Evolutionary conservation across 495 filamentous ascomycete species (phyloP), one percentile per base, ranked within the genome.

Genomic region (Penicillium odoratum): DNA sequence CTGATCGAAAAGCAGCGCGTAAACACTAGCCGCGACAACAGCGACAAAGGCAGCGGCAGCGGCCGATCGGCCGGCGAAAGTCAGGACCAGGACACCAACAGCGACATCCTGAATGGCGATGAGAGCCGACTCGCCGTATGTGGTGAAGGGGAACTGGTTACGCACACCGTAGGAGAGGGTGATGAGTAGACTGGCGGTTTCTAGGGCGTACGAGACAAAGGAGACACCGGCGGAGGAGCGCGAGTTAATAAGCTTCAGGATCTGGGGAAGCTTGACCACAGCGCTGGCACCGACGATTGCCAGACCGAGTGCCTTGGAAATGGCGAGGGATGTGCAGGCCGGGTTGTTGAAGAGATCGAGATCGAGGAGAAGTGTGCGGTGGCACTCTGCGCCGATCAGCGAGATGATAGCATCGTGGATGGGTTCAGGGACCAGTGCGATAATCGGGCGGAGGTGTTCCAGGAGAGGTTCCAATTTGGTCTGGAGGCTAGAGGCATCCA

Each of bases 261-360:
- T 92, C 74, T 97, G 94, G 0, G 94, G 93, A 47, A 98, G 83
- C 78, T 98, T 98, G 76, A 98, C 90, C 62, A 97, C 83, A 31
- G 90, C 83, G 55, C 88, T 91, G 36, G 91, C 88, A 57, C 82
- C 86, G 65, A 98, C 88, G 74, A 98, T 98, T 70, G 85, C 93
- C 57, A 97, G 85, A 43, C 94, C 94, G 47, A 98, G 87, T 11
- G 80, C 90, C 76, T 98, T 98, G 63, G 90, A 95, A 63, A 97
- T 85, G 50, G 84, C 89, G 29, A 97, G 86, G 60, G 92, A 90
- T 52, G 94, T 77, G 79, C 94, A 98, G 50, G 80, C 83, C 5
- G 81, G 74, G 31, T 85, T 78, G 53, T 88, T 76, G 65, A 83
- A 79, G 43, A 86, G 79, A 75, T 95, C 87, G 69, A 98, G 78